Percentiles rank a stretch among this genome's conserved stretches.
Conservation (phyloP, 2,329 filamentous ascomycete genomes). For the Chaetomium strumarium region DNA sequence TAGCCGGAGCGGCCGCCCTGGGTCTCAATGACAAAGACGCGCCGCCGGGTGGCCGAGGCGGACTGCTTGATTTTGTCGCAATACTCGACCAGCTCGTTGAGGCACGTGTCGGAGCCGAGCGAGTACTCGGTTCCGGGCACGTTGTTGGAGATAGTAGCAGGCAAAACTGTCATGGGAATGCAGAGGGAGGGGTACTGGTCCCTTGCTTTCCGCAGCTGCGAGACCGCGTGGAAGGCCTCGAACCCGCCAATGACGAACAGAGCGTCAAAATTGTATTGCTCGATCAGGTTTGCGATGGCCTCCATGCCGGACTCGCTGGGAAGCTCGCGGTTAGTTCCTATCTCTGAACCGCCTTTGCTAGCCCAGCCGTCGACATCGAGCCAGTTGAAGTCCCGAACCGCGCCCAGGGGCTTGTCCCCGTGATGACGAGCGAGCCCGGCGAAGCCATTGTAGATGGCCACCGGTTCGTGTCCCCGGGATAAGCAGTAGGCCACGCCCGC, state of each 20-base stretch:
- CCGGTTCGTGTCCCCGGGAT: conserved; percentile 81
- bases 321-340: conserved; percentile 92
- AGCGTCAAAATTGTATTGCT: conserved; percentile 82
- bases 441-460: conserved; percentile 96
- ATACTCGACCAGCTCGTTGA: conserved; percentile 91
- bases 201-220: conserved; percentile 76
- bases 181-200: conserved; percentile 76
- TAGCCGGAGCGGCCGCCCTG: conserved; percentile 94
- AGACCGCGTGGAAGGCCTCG: conserved; percentile 89
- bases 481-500: conserved; percentile 91
- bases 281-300: conserved; percentile 74
- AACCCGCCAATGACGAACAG: conserved; percentile 93
- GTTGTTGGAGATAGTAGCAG: conserved; percentile 98
- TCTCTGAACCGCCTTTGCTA: conserved; percentile 93
- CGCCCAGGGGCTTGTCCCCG: conserved; percentile 70
- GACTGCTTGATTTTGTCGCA: conserved; percentile 98
- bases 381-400: conserved; percentile 84
- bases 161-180: conserved; percentile 86
- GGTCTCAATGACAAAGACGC: conserved; percentile 96
- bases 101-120: conserved; percentile 89
- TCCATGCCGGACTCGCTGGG: conserved; percentile 81
- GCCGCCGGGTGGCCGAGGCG: conserved; percentile 83
- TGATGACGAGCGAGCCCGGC: conserved; percentile 90
- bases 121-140: conserved; percentile 97
- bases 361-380: conserved; percentile 93